Conservation (phyloP, 345 rosid species). For the Physaria fendleri region DNA sequence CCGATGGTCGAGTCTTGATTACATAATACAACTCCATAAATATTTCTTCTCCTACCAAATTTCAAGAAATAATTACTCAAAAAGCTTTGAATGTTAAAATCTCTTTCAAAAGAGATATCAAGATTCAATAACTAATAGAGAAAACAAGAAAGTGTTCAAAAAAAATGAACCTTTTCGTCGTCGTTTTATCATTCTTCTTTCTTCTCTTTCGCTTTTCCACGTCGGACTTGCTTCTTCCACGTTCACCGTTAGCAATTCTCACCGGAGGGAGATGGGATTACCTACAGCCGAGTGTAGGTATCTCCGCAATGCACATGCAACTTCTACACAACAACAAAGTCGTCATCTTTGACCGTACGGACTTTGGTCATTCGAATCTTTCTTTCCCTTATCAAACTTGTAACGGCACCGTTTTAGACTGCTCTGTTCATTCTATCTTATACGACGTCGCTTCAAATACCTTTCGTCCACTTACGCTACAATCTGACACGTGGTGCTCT, state of each 20-base stretch:
- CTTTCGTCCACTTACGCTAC: conserved; percentile 54
- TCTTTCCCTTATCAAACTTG: conserved; percentile 47
- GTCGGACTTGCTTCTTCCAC: conserved; percentile 29
- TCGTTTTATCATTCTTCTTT: conserved; percentile 4
- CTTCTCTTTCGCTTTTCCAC: conserved; percentile 22
- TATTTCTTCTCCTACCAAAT: conserved; percentile 15
- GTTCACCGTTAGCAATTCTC: conserved; percentile 21
- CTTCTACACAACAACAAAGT: conserved; percentile 66
- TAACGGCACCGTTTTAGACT: conserved; percentile 46
- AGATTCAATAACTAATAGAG: conserved; percentile 15
- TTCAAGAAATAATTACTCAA: conserved; percentile 12
- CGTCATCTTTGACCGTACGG: conserved; percentile 74
- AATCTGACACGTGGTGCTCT: conserved; percentile 84
- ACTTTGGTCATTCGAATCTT: conserved; percentile 67
- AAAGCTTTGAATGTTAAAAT: conserved; percentile 5
- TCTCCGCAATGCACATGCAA: conserved; percentile 95
- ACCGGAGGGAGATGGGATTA: conserved; percentile 49
- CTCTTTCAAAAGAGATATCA: conserved; percentile 10
- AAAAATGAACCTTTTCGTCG: conserved; percentile 19
- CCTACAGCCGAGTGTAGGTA: conserved; percentile 56
- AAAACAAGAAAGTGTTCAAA: conserved; percentile 28
- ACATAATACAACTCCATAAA: conserved; percentile 11
- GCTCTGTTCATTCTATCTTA: conserved; percentile 81
- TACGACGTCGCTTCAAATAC: conserved; percentile 51
- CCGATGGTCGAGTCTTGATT: conserved; percentile 85